phyloP scores from a whole-genome alignment of 331 rosid genomes.

The Spiraea crenata region DNA sequence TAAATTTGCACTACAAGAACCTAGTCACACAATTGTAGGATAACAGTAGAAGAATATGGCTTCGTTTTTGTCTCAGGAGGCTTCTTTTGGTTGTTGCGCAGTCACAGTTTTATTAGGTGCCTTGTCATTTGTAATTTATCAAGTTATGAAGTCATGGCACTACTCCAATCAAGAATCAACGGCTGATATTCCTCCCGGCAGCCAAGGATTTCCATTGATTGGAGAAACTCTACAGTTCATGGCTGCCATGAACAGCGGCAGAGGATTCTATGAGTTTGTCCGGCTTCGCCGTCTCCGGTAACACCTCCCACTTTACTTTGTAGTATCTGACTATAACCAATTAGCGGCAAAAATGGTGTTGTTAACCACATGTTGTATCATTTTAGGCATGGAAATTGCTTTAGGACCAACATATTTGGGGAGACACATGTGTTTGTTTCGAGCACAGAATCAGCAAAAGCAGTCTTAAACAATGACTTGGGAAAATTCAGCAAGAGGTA shows the following conservation, averaged over 20 bases:
- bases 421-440: constrained; percentile 71
- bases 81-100: constrained; percentile 18
- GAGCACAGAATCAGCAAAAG: constrained; percentile 55
- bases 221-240: constrained; percentile 88
- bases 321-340: neutral
- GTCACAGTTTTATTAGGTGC: constrained; percentile 19
- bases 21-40: neutral
- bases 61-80: constrained; percentile 26
- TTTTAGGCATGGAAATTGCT: constrained; percentile 64
- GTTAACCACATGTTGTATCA: neutral
- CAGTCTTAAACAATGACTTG: constrained; percentile 53
- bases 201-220: constrained; percentile 53
- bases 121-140: constrained; percentile 17
- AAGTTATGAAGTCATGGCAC: neutral
- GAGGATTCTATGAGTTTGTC: constrained; percentile 82
- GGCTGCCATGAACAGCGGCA: constrained; percentile 67
- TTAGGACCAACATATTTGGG: constrained; percentile 69
- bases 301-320: neutral
- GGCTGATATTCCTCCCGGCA: constrained; percentile 56
- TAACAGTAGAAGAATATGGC: constrained; percentile 29
- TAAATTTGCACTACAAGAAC: neutral
- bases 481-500: constrained; percentile 71
- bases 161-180: constrained; percentile 17
- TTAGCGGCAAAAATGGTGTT: too few relatives aligned
- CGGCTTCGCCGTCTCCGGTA: constrained; percentile 60